Base-by-base conservation (phyloP, 1,284 basidiomycete genomes). In the Lentinula novae-zelandiae region DNA sequence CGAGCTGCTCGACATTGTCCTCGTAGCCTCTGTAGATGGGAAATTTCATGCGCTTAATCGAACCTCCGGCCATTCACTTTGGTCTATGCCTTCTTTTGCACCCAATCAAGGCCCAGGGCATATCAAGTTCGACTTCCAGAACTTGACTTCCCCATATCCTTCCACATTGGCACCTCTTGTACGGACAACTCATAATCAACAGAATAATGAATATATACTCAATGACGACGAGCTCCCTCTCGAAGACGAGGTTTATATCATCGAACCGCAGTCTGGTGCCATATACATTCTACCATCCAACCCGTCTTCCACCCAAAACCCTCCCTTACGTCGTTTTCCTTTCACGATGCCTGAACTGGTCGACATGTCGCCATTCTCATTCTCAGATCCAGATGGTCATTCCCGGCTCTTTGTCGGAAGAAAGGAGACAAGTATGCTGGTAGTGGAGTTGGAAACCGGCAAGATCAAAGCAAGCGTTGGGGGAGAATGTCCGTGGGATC, bases 21-120 rank as follows among this genome's bases (percentile, higher is more conserved):
- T 96, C 10, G 83, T 94, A 12, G 90, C 94, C 3, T 92, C 92
- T 7, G 85, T 96, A n/a, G 95, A 96, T 72, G 95, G 94, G 27
- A 90, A 87, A 63, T 87, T 96, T 52, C 92, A 95, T 76, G 94
- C 92, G 0, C 77, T 96, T 63, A 92, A 94, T 70, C 79, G 95
- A 61, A 84, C 87, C 0, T 87, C 87, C 0, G 95, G 95, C 1
- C 81, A 82, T 15, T 76, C 82, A 3, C 75, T 93, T 2, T 95
- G 92, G 92, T 92, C 92, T 58, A 90, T 93, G 85, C 81, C 87
- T 22, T 81, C 86, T 6, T 77, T 82, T 39, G 69, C 80, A 13
- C 69, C 77, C 34, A 75, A 75, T 13, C 75, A 78, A 50, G 70
- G 69, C 61, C 66, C 72, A 51, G 70, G 73, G 5, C 71, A 75